Base-by-base conservation (phyloP, 345 rosid genomes). In the Populus deltoides region DNA sequence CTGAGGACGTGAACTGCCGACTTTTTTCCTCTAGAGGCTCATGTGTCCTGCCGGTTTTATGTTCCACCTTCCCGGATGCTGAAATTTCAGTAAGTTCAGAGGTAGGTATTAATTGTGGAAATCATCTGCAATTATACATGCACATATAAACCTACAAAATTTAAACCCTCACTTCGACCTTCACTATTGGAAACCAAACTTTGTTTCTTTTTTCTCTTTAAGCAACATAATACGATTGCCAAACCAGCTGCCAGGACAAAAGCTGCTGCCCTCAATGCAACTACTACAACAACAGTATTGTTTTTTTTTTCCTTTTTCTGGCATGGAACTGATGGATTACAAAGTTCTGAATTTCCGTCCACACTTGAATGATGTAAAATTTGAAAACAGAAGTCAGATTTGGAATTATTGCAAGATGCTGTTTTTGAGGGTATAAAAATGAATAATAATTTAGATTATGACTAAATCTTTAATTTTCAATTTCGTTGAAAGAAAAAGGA, bases 311-410 rank as follows among this genome's bases (percentile, higher is more conserved):
- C 78, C 45, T 73, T 72, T 27, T 33, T 20, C 45, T 70, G 59
- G 68, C 87, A 88, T 7, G 81, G 70, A 67, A 1, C 63, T 49
- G 45, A 22, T 24, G 66, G 2, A 41, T 39, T 1, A 39, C 87
- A 85, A 18, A 85, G 83, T 47, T 81, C 11, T n/a, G 86, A 38
- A 63, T 88, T 86, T 66, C 86, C 86, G 27, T 62, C 81, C 33
- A 75, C 53, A 38, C 78, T 75, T 10, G 31, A 63, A 75, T 18
- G 12, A 74, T 36, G 41, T 39, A 39, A 39, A 39, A 39, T 39
- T 39, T 39, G 8, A 7, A 4, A 33, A 33, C 41, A 7, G 41
- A 39, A 39, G 41, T 1, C 9, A 39, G 41, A 39, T 0, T 0
- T 39, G 41, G 41, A 39, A 39, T 39, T 39, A 39, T 39, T 6